Percentiles rank a stretch among this genome's conserved stretches.
Evolutionary conservation across 805 yeast genomes (phyloP).

Genomic region (Hanseniaspora singularis): DNA sequence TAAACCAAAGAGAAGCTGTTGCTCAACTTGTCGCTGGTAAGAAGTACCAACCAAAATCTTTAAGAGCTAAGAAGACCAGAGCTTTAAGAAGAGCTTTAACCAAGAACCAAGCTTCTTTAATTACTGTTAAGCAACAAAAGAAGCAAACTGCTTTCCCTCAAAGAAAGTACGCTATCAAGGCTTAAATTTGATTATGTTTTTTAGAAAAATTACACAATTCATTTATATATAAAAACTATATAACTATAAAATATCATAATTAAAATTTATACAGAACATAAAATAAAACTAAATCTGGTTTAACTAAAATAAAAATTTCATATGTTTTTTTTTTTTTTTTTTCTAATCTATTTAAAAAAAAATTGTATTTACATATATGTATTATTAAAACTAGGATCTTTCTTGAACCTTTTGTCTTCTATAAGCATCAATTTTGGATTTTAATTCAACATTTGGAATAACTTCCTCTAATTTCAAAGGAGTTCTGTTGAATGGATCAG

Average conservation of each 20-base stretch:
- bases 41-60: constrained; percentile 95
- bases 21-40: constrained; percentile 89
- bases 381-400: constrained; percentile 17
- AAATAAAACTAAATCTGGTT: too few relatives aligned
- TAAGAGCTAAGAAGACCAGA: constrained; percentile 99
- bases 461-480: constrained; percentile 87
- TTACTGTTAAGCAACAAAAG: constrained; percentile 86
- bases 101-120: constrained; percentile 66
- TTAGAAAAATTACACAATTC: constrained; percentile 9
- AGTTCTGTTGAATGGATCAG: constrained; percentile 92
- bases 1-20: constrained; percentile 89
- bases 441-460: constrained; percentile 60
- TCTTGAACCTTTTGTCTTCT: constrained; percentile 33
- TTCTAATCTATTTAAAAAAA: too few relatives aligned
- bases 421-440: constrained; percentile 47
- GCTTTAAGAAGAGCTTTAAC: constrained; percentile 97
- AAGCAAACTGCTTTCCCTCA: constrained; percentile 92
- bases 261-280: constrained; percentile 15
- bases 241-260: constrained; percentile 13
- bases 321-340: background rate
- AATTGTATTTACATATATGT: too few relatives aligned
- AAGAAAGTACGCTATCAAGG: constrained; percentile 97
- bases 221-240: constrained; percentile 11
- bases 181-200: constrained; percentile 39
- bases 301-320: too few relatives aligned